Base-by-base conservation (phyloP, 2,329 filamentous ascomycete species). In the Cadophora sp. region DNA sequence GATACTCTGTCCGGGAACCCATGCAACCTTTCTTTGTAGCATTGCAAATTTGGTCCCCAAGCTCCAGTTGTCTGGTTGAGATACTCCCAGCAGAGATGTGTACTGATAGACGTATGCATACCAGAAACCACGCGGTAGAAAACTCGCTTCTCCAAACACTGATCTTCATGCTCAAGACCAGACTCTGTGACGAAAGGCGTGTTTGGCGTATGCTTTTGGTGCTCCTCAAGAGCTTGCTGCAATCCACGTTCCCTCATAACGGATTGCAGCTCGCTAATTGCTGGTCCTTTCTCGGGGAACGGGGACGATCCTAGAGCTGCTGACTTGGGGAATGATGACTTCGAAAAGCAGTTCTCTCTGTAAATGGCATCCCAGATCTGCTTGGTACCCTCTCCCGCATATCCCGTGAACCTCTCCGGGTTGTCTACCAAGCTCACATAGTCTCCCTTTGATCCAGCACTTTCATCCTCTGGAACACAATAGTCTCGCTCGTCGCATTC, bases 341-440 rank as follows among this genome's bases (percentile, higher is more conserved):
- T 87, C 75, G 89, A 86, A 83, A 99, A 99, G 82, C 96, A 99
- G 80, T 99, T 99, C 80, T 99, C 96, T 63, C 93, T 87, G 81
- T 99, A 99, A 68, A 99, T 94, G 66, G 96, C 92, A 78, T 97
- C 91, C 96, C 96, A 99, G 19, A 99, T 93, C 81, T 97, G 93
- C 77, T 91, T 89, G 50, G 95, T 89, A 22, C 94, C 92, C 68
- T 91, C 87, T 64, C 96, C 96, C 8, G 91, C 87, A 77, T 98
- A 99, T 60, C 96, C 96, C 0, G 96, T 99, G 80, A 97, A 99
- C 68, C 94, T 88, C 79, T 99, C 95, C 0, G 95, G 95, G 77
- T 99, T 99, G 78, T 93, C 91, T 61, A 97, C 85, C 73, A 99
- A 84, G 80, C 93, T 97, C 75, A 99, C 96, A 78, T 99, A 99